phyloP scores from a whole-genome alignment of 345 rosid species.

The Garcia nutans region DNA sequence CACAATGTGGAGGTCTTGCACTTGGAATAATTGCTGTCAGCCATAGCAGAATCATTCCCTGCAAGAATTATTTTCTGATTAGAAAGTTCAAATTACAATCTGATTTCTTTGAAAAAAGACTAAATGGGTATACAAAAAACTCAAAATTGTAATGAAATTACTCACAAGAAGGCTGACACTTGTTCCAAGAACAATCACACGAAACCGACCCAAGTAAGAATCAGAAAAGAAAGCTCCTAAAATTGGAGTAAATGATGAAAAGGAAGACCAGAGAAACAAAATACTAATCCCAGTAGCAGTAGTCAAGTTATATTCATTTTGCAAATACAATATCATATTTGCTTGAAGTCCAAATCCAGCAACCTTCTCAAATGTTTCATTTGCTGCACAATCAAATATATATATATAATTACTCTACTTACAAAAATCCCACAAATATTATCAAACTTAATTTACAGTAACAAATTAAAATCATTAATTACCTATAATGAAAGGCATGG shows the following conservation, averaged over 20 bases:
- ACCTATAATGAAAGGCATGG: slow-evolving; percentile 58
- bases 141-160: background rate
- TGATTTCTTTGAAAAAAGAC: too few relatives aligned
- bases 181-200: slow-evolving; percentile 38
- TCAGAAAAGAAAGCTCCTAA: slow-evolving; percentile 52
- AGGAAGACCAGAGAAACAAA: slow-evolving; percentile 45
- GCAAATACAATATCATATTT: slow-evolving; percentile 47
- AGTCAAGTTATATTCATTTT: slow-evolving; percentile 35
- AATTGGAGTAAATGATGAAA: slow-evolving; percentile 38
- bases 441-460: background rate
- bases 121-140: too few relatives aligned
- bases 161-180: slow-evolving; percentile 38
- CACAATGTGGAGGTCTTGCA: slow-evolving; percentile 42
- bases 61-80: background rate
- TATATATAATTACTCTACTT: background rate
- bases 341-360: slow-evolving; percentile 43
- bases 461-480: background rate
- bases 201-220: slow-evolving; percentile 52
- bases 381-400: slow-evolving; percentile 43
- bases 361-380: slow-evolving; percentile 54
- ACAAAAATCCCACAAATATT: background rate
- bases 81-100: too few relatives aligned
- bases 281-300: slow-evolving; percentile 34
- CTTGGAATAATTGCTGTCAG: slow-evolving; percentile 37
- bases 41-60: slow-evolving; percentile 53